Evolutionary conservation across 2,329 filamentous ascomycete genomes (phyloP), one percentile per base, ranked within the genome.

Genomic region (Leptographium radiaticola): DNA sequence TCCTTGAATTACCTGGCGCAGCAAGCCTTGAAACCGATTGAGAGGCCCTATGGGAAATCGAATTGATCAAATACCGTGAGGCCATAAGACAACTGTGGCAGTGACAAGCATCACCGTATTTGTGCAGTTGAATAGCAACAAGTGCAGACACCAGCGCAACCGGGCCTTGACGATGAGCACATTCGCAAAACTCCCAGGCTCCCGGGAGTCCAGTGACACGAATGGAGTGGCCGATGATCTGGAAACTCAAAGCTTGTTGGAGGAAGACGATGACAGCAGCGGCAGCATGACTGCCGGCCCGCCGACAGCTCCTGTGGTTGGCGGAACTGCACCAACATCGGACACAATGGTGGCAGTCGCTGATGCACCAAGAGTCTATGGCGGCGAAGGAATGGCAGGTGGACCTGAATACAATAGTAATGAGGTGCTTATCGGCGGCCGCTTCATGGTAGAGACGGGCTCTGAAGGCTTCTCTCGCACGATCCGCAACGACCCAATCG

Each of bases 351-450:
- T n/a, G n/a, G n/a, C 12, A 40, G 38, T n/a, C 11, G 38, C n/a
- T 4, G 42, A 44, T n/a, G 34, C 9, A 16, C 13, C 36, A 51
- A 45, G n/a, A 20, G 30, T 10, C n/a, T n/a, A n/a, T n/a, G n/a
- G n/a, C n/a, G n/a, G n/a, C n/a, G n/a, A n/a, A n/a, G n/a, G n/a
- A n/a, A n/a, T n/a, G n/a, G n/a, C n/a, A n/a, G n/a, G n/a, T n/a
- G n/a, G n/a, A n/a, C n/a, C n/a, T n/a, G n/a, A n/a, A n/a, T n/a
- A n/a, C n/a, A n/a, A n/a, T n/a, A n/a, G n/a, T n/a, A n/a, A n/a
- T n/a, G n/a, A 56, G 25, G 54, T 56, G 55, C 40, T 56, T 4
- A 49, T 53, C n/a, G 52, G 55, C 30, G 55, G 55, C 13, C 38
- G 20, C 25, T 49, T 52, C 4, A 52, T 52, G 1, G 49, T 49